A percentile compares a stretch with the other conserved stretches of the same genome.
Evolutionary conservation across 768 basidiomycete species (phyloP).

Genomic region (Lentinula guzmanii): DNA sequence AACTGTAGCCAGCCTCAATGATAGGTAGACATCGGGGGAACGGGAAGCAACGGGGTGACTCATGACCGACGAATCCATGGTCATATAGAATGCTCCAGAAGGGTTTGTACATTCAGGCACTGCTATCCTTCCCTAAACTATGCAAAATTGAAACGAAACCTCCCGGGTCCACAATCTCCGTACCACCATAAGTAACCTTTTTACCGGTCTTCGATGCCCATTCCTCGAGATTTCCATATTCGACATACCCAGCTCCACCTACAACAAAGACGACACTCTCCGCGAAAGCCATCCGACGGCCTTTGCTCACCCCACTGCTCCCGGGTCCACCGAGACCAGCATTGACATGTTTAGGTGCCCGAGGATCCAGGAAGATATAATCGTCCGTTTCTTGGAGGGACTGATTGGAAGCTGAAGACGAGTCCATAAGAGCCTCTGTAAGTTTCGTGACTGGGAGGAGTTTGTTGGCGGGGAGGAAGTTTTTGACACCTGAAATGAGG

Average conservation of each 20-base stretch:
- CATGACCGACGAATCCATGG: not conserved
- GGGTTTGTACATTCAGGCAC: not conserved
- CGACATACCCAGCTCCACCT: constrained; percentile 95
- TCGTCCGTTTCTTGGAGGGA: constrained; percentile 97
- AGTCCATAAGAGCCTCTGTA: constrained; percentile 96
- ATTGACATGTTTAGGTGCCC: constrained; percentile 57
- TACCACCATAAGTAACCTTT: constrained; percentile 89
- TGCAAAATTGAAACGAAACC: constrained; percentile 75
- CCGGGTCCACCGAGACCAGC: constrained; percentile 45
- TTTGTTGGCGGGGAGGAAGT: constrained; percentile 94
- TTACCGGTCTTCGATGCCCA: constrained; percentile 84
- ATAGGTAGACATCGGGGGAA: not conserved
- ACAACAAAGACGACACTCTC: constrained; percentile 93
- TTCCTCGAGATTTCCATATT: constrained; percentile 94
- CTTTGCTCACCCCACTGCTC: constrained; percentile 36
- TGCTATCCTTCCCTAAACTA: constrained; percentile 47
- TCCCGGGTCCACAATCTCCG: constrained; percentile 88
- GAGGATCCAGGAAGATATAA: constrained; percentile 90
- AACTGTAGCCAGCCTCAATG: not conserved
- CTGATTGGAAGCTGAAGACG: constrained; percentile 87
- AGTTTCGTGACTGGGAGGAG: constrained; percentile 88
- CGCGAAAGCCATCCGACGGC: constrained; percentile 66
- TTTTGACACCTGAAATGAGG: constrained; percentile 95
- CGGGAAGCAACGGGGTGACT: not conserved
- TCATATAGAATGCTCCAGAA: not conserved